Evolutionary conservation across 768 basidiomycete species (phyloP).

Genomic region (Amyloporia xantha): DNA sequence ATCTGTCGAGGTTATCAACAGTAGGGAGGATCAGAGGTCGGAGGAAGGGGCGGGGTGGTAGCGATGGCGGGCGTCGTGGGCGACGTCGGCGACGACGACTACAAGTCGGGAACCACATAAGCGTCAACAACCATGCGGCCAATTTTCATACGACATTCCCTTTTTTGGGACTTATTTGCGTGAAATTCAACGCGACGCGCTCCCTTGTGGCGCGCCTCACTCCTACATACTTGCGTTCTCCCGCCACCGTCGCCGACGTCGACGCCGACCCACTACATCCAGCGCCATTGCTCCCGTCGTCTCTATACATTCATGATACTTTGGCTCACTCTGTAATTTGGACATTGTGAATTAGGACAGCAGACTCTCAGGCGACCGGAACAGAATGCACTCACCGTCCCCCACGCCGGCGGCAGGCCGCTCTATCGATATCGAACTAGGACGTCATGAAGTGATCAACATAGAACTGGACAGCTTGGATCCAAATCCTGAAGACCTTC

Average conservation of each 20-base stretch:
- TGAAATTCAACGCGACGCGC: neutral
- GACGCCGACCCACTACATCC: too few relatives aligned
- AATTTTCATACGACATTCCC: neutral
- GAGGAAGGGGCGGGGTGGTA: too few relatives aligned
- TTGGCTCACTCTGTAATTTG: too few relatives aligned
- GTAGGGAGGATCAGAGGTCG: too few relatives aligned
- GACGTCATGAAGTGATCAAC: constrained; percentile 79
- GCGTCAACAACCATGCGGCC: neutral
- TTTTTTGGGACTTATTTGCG: neutral
- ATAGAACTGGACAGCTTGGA: constrained; percentile 87
- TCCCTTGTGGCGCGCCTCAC: neutral
- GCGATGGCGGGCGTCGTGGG: neutral
- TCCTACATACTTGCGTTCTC: neutral
- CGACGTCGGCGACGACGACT: neutral
- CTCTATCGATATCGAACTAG: constrained; percentile 54
- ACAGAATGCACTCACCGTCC: constrained; percentile 7
- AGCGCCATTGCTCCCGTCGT: too few relatives aligned
- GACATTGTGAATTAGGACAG: too few relatives aligned
- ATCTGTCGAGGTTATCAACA: too few relatives aligned
- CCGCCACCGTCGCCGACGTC: neutral
- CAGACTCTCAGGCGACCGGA: too few relatives aligned
- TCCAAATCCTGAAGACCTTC: constrained; percentile 66
- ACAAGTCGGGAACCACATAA: neutral
- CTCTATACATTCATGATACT: too few relatives aligned
- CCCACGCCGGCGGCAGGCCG: constrained; percentile 17